Evolutionary conservation across 1,139 yeast genomes (phyloP).

Genomic region (Pichia sp.): DNA sequence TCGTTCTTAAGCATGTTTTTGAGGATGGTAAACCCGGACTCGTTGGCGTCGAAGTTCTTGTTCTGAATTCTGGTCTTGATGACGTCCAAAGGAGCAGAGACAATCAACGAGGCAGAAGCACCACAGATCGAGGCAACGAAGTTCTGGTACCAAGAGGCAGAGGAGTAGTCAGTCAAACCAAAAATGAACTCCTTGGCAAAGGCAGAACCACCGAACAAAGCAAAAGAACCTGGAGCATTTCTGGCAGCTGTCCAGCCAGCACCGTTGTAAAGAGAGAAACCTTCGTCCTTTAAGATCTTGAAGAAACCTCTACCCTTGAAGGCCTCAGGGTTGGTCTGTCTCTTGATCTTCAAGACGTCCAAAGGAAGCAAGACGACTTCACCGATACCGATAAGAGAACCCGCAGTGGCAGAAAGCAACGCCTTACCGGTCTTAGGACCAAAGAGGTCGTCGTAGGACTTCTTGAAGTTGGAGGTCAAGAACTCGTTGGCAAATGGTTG

Average conservation of each 20-base stretch:
- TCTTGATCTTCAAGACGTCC: slow-evolving; percentile 94
- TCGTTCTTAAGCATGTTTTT: slow-evolving; percentile 91
- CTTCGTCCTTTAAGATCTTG: slow-evolving; percentile 83
- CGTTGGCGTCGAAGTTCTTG: slow-evolving; percentile 92
- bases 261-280: slow-evolving; percentile 82
- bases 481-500: slow-evolving; percentile 98
- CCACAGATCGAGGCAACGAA: slow-evolving; percentile 95
- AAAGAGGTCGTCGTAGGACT: slow-evolving; percentile 65
- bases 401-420: slow-evolving; percentile 93
- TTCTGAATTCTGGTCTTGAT: slow-evolving; percentile 98
- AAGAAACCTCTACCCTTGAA: slow-evolving; percentile 96
- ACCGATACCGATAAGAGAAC: slow-evolving; percentile 95
- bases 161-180: slow-evolving; percentile 77
- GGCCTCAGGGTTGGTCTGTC: slow-evolving; percentile 98
- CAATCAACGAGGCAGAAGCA: slow-evolving; percentile 95
- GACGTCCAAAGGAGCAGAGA: slow-evolving; percentile 96
- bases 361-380: slow-evolving; percentile 93
- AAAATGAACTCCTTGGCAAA: slow-evolving; percentile 95
- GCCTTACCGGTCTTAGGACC: slow-evolving; percentile 98
- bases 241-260: slow-evolving; percentile 99
- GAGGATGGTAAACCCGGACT: slow-evolving; percentile 86
- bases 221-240: slow-evolving; percentile 98
- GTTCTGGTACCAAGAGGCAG: slow-evolving; percentile 94
- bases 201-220: slow-evolving; percentile 96
- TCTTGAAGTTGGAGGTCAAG: slow-evolving; percentile 68